Base-by-base conservation (phyloP, 2,329 filamentous ascomycete genomes). In the Pestalotiopsis sp. region DNA sequence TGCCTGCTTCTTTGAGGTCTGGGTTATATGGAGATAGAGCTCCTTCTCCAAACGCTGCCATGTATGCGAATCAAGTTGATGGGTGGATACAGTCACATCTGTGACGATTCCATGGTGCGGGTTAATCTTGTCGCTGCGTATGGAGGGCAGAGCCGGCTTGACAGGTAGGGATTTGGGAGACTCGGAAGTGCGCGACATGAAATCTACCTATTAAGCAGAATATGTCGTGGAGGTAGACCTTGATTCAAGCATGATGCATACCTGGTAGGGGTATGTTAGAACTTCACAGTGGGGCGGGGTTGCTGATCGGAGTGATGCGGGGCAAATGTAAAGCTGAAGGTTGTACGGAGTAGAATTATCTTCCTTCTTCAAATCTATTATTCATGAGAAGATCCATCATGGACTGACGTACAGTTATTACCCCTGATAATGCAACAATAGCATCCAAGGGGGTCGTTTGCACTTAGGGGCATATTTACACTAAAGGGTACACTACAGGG, bases 1-100 rank as follows among this genome's bases (percentile, higher is more conserved):
- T 87, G 92, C 66, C 87, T 88, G 79, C 84, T 88, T 63, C 84
- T 86, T 63, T 89, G 81, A 86, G 87, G 91, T 68, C 85, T 86
- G 20, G 82, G 81, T 86, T 87, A 91, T 68, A 85, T 86, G n/a
- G 82, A 92, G 82, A 74, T 91, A 91, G 2, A 93, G 84, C 73
- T 92, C 90, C 76, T 92, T 92, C 70, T 92, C 87, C 65, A 93
- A 82, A 61, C 88, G 87, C 73, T 89, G 85, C 91, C 91, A 92
- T 76, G 20, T 52, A n/a, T n/a, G 45, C n/a, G 17, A 52, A 9
- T 52, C 45, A 7, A 52, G 45, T 20, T 52, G 14, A 6, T 17
- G 17, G 1, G 17, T 20, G 45, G 17, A 52, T 52, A 52, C 2
- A 7, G 45, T 52, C 45, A 52, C 20, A 52, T 52, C 17, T 9